phyloP scores from a whole-genome alignment of 108 stramenopile genomes.

The Cyclotella sp. region DNA sequence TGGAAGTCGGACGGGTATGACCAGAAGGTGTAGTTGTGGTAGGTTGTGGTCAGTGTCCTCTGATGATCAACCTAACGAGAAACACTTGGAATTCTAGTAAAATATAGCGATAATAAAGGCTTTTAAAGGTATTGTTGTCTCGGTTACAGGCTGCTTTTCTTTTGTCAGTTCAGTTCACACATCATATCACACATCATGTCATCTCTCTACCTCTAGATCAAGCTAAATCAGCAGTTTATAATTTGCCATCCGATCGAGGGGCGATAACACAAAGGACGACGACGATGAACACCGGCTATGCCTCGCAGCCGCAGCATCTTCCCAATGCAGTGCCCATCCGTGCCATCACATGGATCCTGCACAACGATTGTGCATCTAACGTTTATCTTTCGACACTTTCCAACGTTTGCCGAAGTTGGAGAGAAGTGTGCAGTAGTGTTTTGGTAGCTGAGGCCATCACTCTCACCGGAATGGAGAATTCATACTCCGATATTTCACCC shows the following conservation, averaged over 20 bases:
- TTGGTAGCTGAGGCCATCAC: constrained; percentile 32
- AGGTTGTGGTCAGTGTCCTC: too few species aligned
- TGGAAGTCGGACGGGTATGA: too few species aligned
- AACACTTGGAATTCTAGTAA: too few species aligned
- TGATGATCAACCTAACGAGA: too few species aligned
- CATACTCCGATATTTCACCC: background rate
- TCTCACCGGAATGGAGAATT: constrained; percentile 8
- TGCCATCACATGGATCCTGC: constrained; percentile 61
- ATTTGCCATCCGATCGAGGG: background rate
- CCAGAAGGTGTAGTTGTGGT: too few species aligned
- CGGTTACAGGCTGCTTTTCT: too few species aligned
- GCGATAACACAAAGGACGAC: background rate
- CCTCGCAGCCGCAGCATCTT: background rate
- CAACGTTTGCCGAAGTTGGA: constrained; percentile 69
- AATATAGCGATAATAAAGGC: too few species aligned
- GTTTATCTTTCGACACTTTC: constrained; percentile 67
- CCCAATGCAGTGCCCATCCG: constrained; percentile 2
- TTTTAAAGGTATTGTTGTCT: background rate
- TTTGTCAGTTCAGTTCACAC: too few species aligned
- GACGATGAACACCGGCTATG: background rate
- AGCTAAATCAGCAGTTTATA: too few species aligned
- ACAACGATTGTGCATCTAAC: constrained; percentile 58
- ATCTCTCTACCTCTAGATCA: too few species aligned
- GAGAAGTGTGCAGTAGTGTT: constrained; percentile 30
- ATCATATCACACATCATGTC: too few species aligned